Conservation (phyloP, 306 rosid genomes). For the Alnus rubra region DNA sequence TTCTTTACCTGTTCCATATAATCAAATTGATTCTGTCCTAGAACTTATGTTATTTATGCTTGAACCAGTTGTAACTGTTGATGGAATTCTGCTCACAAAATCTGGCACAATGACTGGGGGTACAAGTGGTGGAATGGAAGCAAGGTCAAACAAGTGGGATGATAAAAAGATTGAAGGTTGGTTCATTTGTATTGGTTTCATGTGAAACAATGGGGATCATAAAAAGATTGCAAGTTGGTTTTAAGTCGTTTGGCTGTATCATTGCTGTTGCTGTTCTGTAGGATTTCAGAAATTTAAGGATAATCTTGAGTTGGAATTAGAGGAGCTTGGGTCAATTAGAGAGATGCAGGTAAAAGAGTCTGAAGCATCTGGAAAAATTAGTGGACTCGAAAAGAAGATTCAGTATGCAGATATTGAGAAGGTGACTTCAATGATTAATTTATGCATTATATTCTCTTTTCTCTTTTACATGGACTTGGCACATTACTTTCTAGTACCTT, state of each 20-base stretch:
- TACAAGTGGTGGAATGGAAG: constrained; percentile 99
- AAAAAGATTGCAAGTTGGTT: neutral
- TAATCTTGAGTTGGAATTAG: constrained; percentile 79
- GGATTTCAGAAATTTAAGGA: constrained; percentile 79
- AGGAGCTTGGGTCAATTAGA: constrained; percentile 87
- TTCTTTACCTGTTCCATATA: constrained; percentile 8
- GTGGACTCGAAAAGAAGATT: constrained; percentile 93
- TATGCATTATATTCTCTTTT: neutral
- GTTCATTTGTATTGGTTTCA: neutral
- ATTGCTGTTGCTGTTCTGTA: constrained; percentile 38
- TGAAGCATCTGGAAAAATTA: constrained; percentile 85
- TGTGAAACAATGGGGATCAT: neutral
- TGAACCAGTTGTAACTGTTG: constrained; percentile 90
- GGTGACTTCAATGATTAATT: constrained; percentile 48
- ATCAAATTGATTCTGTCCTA: constrained; percentile 3
- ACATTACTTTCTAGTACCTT: neutral
- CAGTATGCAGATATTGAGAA: constrained; percentile 94
- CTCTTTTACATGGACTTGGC: neutral
- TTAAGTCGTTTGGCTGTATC: constrained; percentile 23
- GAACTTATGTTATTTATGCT: constrained; percentile 18
- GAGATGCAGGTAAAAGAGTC: constrained; percentile 98
- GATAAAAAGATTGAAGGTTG: constrained; percentile 96
- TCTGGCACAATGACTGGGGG: constrained; percentile 99
- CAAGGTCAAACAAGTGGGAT: constrained; percentile 96
- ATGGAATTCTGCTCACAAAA: constrained; percentile 89